Evolutionary conservation across 169 alveolate species (phyloP).

Genomic region (Cyclospora cayetanensis): DNA sequence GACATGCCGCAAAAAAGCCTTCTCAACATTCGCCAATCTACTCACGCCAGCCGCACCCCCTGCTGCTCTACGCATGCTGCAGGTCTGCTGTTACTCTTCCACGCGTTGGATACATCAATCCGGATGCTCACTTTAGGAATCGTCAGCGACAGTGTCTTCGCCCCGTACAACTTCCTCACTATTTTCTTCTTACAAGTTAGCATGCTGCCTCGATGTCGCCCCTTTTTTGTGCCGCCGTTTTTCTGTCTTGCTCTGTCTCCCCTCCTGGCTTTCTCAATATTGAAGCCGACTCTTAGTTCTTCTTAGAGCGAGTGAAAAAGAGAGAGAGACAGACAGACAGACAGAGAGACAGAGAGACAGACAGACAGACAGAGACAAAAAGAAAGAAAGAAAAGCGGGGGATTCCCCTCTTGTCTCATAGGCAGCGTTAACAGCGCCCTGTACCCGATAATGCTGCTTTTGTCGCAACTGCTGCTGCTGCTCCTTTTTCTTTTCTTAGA

Average conservation of each 20-base stretch:
- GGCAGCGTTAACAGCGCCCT: no score
- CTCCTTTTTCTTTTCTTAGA: background rate
- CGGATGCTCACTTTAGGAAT: background rate
- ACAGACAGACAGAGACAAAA: no score
- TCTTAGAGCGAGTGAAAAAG: no score
- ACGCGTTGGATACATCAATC: background rate
- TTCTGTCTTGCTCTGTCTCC: background rate
- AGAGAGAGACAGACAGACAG: no score
- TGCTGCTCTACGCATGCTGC: background rate
- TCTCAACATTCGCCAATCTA: background rate
- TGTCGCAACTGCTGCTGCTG: background rate
- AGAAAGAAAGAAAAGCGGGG: no score
- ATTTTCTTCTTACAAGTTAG: background rate
- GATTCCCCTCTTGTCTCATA: no score
- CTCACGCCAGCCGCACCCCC: background rate
- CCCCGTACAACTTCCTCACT: constrained; percentile 9
- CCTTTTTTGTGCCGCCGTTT: background rate
- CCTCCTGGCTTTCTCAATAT: background rate
- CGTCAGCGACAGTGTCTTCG: background rate
- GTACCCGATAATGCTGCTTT: background rate
- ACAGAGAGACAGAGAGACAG: no score
- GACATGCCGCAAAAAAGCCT: background rate
- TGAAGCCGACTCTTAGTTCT: no score
- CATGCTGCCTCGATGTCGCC: background rate
- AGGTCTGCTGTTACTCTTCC: background rate